phyloP scores from a whole-genome alignment of 345 rosid species.

The Trapa incisa region DNA sequence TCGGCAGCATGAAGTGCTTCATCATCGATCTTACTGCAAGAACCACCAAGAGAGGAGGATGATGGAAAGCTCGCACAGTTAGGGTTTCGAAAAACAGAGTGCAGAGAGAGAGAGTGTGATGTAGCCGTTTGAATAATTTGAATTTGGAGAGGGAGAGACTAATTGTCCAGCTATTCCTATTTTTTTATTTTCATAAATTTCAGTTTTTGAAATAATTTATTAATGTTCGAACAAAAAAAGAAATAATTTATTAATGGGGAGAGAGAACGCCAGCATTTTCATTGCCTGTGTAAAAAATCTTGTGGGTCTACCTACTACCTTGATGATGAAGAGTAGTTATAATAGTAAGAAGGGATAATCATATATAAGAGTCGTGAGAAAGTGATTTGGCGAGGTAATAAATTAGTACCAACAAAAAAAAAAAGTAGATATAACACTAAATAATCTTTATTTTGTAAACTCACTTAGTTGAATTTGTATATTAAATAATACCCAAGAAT shows the following conservation, averaged over 20 bases:
- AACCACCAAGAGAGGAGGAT: slow-evolving; percentile 15
- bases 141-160: neutral
- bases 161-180: neutral
- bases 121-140: slow-evolving; percentile 45
- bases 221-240: neutral
- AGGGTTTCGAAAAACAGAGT: slow-evolving; percentile 4
- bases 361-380: too few species aligned
- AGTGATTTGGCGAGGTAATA: too few species aligned
- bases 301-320: neutral
- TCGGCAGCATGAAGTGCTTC: slow-evolving; percentile 77
- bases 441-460: too few species aligned
- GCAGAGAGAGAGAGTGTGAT: slow-evolving; percentile 5
- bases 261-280: neutral
- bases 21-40: slow-evolving; percentile 14
- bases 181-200: neutral
- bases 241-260: too few species aligned
- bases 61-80: slow-evolving; percentile 5
- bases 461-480: too few species aligned
- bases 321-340: too few species aligned
- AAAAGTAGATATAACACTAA: too few species aligned
- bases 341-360: too few species aligned
- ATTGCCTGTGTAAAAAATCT: neutral
- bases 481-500: too few species aligned
- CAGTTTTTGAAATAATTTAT: neutral
- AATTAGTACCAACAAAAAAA: too few species aligned